Base-by-base conservation (phyloP, 179 eudicot species). In the Silene vulgaris region DNA sequence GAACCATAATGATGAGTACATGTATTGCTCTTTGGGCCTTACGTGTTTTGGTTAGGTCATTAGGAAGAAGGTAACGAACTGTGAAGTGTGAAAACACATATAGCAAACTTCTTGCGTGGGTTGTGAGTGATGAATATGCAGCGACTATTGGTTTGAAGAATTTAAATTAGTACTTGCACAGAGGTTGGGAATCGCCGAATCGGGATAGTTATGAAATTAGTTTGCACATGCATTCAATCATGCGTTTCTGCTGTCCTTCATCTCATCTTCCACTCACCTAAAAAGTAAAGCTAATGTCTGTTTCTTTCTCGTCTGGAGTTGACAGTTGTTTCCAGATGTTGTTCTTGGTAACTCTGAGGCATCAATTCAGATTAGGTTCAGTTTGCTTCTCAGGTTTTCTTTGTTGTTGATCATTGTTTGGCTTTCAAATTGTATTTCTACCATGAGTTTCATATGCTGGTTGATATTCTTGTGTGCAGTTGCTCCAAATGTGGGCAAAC, bases 401-500 rank as follows among this genome's bases (percentile, higher is more conserved):
- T 63, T 17, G 52, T 21, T 19, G 37, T 65, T 30, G 64, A 37
- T 56, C 29, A 62, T 16, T 54, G 21, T 17, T 45, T 73, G 54
- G 29, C 16, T 32, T 56, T 32, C 3, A 43, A 60, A 9, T 16
- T 4, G 4, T 59, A 23, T 56, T 20, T 76, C 17, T 71, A 7
- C 20, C 32, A 23, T 37, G 14, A 56, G 37, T 65, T 35, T 60
- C 59, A 43, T 54, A 40, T 37, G 59, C 8, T 60, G 20, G 13
- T 50, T 60, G 48, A 35, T 75, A 64, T 82, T 82, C 13, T 71
- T 63, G 20, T 71, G 1, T 82, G 72, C 61, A 95, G 99, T 82
- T 95, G 99, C 82, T 90, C 93, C 43, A 85, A 79, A 84, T 95
- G 99, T 83, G 95, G 95, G 78, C 89, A 88, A 85, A 89, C 90